These are phyloP conservation scores for Yamadazyma sp. DNA, from an alignment of 805 yeast genomes.

Conservation along the genomic window DNA sequence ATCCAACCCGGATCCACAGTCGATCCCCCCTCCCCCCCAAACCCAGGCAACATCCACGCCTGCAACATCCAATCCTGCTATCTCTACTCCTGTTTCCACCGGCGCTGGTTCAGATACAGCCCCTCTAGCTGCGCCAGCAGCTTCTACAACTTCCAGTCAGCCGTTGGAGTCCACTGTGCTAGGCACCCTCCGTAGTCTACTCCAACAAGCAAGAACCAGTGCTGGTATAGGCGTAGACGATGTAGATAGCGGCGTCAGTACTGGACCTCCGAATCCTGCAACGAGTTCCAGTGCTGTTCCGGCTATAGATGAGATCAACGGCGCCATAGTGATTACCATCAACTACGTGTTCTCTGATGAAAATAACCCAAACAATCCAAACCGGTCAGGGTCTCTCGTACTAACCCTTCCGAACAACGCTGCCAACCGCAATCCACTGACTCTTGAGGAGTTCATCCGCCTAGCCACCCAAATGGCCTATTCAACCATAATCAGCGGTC, in stretches of 20 bases:
- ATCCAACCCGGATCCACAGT: no score
- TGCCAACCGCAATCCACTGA: constrained; percentile 55
- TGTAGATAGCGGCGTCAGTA: not conserved
- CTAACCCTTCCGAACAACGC: constrained; percentile 69
- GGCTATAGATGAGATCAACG: constrained; percentile 13
- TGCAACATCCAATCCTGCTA: no score
- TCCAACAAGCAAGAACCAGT: constrained; percentile 4
- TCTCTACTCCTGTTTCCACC: no score
- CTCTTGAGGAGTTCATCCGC: constrained; percentile 58
- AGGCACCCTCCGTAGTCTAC: not conserved
- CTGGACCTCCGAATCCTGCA: not conserved
- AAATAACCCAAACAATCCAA: constrained; percentile 36
- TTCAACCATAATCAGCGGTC: constrained; percentile 54
- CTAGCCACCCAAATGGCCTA: constrained; percentile 72
- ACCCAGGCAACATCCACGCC: no score
- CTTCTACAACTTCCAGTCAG: no score
- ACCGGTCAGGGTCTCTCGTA: constrained; percentile 57
- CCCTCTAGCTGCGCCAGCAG: no score
- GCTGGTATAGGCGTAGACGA: not conserved
- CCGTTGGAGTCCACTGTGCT: constrained; percentile 1
- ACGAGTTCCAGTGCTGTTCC: constrained; percentile 1
- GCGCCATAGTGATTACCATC: constrained; percentile 44
- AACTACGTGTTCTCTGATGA: constrained; percentile 45
- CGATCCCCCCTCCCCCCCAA: no score
- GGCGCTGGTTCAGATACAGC: no score